phyloP scores from a whole-genome alignment of 2,329 filamentous ascomycete species.

The Capronia coronata region DNA sequence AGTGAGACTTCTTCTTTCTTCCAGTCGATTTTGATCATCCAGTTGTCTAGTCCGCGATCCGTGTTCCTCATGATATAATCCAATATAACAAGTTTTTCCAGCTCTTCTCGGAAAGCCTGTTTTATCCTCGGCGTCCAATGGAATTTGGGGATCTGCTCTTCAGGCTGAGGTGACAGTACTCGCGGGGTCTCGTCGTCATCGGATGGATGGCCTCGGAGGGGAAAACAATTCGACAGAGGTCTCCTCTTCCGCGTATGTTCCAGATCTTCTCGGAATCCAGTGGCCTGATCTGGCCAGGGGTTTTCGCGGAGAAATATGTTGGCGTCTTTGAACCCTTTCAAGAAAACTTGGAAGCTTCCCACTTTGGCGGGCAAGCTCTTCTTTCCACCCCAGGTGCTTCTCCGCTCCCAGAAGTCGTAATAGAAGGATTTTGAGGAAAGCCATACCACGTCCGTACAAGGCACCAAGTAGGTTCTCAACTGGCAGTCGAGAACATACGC shows the following conservation, averaged over 20 bases:
- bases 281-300: slow-evolving; percentile 86
- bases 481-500: slow-evolving; percentile 92
- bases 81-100: slow-evolving; percentile 93
- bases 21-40: slow-evolving; percentile 98
- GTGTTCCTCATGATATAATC: slow-evolving; percentile 99
- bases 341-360: slow-evolving; percentile 94
- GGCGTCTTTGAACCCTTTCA: slow-evolving; percentile 95
- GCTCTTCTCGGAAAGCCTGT: slow-evolving; percentile 85
- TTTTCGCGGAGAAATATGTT: slow-evolving; percentile 92
- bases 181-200: slow-evolving; percentile 51
- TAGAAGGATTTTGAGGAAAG: slow-evolving; percentile 95
- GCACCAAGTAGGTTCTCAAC: slow-evolving; percentile 83
- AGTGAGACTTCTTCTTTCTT: slow-evolving; percentile 76
- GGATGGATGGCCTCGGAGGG: slow-evolving; percentile 49
- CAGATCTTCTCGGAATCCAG: slow-evolving; percentile 62
- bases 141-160: slow-evolving; percentile 49
- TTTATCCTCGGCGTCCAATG: slow-evolving; percentile 85
- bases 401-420: slow-evolving; percentile 94
- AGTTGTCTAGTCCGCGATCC: slow-evolving; percentile 92
- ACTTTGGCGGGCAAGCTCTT: slow-evolving; percentile 82
- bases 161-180: slow-evolving; percentile 39
- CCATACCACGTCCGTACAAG: slow-evolving; percentile 91
- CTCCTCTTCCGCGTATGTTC: slow-evolving; percentile 62
- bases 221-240: slow-evolving; percentile 77
- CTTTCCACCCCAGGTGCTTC: slow-evolving; percentile 79